Percentiles rank a stretch among this genome's conserved stretches.
These are phyloP conservation scores for Ceratobasidium sp. DNA, from an alignment of 1,284 basidiomycete species.

Conservation along the genomic window DNA sequence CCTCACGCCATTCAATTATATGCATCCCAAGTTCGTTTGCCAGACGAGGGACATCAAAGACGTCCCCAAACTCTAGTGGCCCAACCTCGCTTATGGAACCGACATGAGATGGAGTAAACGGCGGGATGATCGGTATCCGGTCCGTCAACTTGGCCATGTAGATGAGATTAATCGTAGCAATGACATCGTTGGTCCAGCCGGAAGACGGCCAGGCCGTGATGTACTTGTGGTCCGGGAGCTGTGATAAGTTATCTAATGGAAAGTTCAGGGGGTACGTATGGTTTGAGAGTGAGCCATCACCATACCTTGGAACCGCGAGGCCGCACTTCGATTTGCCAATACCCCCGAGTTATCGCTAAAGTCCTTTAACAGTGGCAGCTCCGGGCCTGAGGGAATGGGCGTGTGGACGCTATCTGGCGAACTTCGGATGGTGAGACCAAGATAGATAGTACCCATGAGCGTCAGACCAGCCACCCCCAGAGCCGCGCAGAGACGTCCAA, in stretches of 20 bases:
- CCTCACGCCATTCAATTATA: conserved; percentile 62
- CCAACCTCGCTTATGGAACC: conserved; percentile 53
- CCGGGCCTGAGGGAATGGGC: no score
- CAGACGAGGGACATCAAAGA: conserved; percentile 60
- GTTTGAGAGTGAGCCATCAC: background rate
- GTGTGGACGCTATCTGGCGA: background rate
- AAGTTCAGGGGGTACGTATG: background rate
- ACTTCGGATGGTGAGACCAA: background rate
- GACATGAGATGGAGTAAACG: conserved; percentile 70
- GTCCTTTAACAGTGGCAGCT: background rate
- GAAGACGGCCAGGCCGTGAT: conserved; percentile 40
- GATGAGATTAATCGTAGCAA: conserved; percentile 64
- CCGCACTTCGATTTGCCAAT: background rate
- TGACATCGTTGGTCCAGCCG: conserved; percentile 47
- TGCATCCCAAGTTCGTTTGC: conserved; percentile 54
- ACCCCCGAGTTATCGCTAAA: conserved; percentile 15
- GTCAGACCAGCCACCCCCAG: conserved; percentile 5
- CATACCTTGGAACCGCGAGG: conserved; percentile 21
- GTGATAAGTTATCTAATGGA: conserved; percentile 11
- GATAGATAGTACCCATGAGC: conserved; percentile 1
- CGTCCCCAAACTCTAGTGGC: conserved; percentile 56
- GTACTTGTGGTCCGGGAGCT: conserved; percentile 15
- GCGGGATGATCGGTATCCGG: conserved; percentile 66
- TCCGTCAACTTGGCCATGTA: conserved; percentile 66
- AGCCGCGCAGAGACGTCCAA: conserved; percentile 6